These are phyloP conservation scores for Zopfia rhizophila DNA, from an alignment of 2,329 filamentous ascomycete species.

Conservation along the genomic window DNA sequence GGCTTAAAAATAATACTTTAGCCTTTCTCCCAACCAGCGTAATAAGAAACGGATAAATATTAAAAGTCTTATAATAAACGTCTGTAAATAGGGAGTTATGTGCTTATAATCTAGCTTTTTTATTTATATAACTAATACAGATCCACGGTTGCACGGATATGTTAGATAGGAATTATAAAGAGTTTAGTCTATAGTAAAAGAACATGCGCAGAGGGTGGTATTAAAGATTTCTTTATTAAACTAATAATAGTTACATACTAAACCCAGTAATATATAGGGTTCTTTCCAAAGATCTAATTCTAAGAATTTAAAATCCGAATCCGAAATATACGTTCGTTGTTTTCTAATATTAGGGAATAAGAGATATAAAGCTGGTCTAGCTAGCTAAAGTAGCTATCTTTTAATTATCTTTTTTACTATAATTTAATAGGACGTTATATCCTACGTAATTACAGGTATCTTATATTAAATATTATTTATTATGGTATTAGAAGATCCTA, in stretches of 20 bases:
- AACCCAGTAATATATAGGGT: too few species aligned
- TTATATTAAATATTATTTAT: too few species aligned
- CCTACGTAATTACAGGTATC: too few species aligned
- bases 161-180: background rate
- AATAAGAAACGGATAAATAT: constrained; percentile 16
- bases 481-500: too few species aligned
- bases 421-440: background rate
- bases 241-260: background rate
- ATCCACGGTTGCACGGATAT: constrained; percentile 10
- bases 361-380: background rate
- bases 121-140: constrained; percentile 2
- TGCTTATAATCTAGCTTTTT: constrained; percentile 3
- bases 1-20: constrained; percentile 13
- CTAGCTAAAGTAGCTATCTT: background rate
- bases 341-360: background rate
- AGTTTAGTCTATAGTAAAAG: background rate
- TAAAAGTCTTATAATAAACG: background rate
- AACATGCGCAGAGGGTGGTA: background rate
- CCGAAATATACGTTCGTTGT: too few species aligned
- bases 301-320: background rate
- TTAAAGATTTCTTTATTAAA: background rate
- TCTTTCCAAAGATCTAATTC: background rate
- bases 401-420: background rate
- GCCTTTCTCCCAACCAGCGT: constrained; percentile 16
- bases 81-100: constrained; percentile 8